Base-by-base conservation (phyloP, 371 early-diverging fungal species). In the Amoeboradix gromovi region DNA sequence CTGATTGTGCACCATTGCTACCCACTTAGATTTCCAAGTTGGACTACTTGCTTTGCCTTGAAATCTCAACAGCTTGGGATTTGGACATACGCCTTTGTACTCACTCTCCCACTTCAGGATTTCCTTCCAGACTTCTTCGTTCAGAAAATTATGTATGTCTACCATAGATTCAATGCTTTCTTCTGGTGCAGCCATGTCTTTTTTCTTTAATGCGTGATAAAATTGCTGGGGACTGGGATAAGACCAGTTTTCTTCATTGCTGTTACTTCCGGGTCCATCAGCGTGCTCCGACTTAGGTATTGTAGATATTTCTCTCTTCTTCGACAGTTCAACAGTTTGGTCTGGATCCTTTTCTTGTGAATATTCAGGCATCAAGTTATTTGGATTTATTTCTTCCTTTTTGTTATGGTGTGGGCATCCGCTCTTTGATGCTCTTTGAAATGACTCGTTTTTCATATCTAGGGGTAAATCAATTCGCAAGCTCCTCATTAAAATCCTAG, bases 141-240 rank as follows among this genome's bases (percentile, higher is more conserved):
- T 96, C 74, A 96, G 80, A 71, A 89, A 87, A 76, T 96, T 96
- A 77, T 96, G 97, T 72, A 96, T 93, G 73, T 88, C 85, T 0
- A 94, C 94, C 87, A 96, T 91, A 0, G 85, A 85, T 66, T 86
- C 87, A 68, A 96, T 83, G 68, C 89, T 85, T 48, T 85, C 84
- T 74, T 92, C 93, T 1, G 86, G 86, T 0, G 94, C 87, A 67
- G 89, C 85, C 91, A 88, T 89, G 31, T 89, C 87, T 75, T 96
- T 96, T 31, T 94, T 82, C 69, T 85, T 84, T 68, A 96, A 79
- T 0, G 97, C 94, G 74, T 91, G 91, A 78, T 89, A 94, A 76
- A 96, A 96, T 76, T 89, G 89, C 76, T 92, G 91, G 12, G 91
- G 91, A 17, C 88, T 88, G 1, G 97, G 94, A 74, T 96, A 96